A percentile compares a stretch with the other conserved stretches of the same genome.
Evolutionary conservation across 1,139 yeast species (phyloP).

Genomic region (Lodderomyces elongisporus): DNA sequence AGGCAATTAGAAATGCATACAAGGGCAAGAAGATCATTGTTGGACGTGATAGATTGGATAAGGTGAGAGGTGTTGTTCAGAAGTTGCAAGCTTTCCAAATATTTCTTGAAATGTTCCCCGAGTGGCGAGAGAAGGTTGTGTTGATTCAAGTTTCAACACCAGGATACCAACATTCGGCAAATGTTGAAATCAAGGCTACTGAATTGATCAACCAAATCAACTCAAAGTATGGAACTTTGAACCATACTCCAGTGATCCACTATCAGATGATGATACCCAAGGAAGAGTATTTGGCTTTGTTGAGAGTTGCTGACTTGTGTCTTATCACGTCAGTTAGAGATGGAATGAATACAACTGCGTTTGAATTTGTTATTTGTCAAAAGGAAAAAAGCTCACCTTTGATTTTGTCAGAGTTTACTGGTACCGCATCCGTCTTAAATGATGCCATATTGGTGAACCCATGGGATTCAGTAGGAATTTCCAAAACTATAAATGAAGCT

Average conservation of each 20-base stretch:
- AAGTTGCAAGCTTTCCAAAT: conserved; percentile 76
- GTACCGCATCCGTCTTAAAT: conserved; percentile 73
- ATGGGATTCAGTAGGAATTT: conserved; percentile 93
- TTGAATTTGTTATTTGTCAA: conserved; percentile 90
- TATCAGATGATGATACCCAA: conserved; percentile 85
- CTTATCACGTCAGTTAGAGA: conserved; percentile 88
- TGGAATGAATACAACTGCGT: conserved; percentile 93
- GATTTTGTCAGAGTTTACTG: conserved; percentile 87
- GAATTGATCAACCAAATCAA: conserved; percentile 78
- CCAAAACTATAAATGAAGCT: conserved; percentile 73
- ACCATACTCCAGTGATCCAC: conserved; percentile 82
- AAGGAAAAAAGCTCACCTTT: conserved; percentile 68
- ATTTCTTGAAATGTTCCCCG: conserved; percentile 85
- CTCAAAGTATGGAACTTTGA: conserved; percentile 73
- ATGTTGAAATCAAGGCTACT: conserved; percentile 71
- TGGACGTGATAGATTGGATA: conserved; percentile 77
- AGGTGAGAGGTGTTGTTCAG: conserved; percentile 79
- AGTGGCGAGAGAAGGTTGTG: conserved; percentile 84
- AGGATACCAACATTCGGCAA: conserved; percentile 51
- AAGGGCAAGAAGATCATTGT: conserved; percentile 71
- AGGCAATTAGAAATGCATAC: conserved; percentile 60
- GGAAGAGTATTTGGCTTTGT: conserved; percentile 82
- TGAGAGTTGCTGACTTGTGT: conserved; percentile 87
- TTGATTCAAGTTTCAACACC: conserved; percentile 91
- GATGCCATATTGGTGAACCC: conserved; percentile 90